phyloP scores from a whole-genome alignment of 2,329 filamentous ascomycete species.

The Ceratocystis colombiana region DNA sequence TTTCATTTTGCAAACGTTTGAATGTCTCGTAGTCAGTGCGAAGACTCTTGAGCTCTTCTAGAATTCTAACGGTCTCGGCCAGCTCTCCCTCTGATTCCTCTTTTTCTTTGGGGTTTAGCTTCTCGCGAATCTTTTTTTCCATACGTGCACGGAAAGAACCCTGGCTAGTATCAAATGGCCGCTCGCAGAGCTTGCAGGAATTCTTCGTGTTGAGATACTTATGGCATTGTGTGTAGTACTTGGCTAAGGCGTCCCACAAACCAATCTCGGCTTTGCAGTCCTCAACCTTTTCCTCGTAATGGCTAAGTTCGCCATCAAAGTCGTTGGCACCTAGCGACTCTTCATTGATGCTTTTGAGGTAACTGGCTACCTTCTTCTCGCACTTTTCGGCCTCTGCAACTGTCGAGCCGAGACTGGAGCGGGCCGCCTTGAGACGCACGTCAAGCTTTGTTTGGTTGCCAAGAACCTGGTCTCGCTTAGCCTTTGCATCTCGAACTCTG shows the following conservation, averaged over 20 bases:
- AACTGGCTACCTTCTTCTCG: constrained; percentile 46
- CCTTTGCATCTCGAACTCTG: constrained; percentile 54
- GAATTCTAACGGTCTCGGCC: constrained; percentile 40
- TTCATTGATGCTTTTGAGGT: constrained; percentile 39
- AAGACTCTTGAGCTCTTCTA: constrained; percentile 52
- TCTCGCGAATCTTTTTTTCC: constrained; percentile 54
- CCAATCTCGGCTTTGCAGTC: constrained; percentile 56
- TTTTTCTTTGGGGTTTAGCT: constrained; percentile 52
- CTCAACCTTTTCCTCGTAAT: constrained; percentile 48
- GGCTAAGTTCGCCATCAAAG: constrained; percentile 42
- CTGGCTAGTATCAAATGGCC: constrained; percentile 53
- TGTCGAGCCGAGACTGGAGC: constrained; percentile 55
- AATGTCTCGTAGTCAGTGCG: constrained; percentile 65
- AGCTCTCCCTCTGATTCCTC: constrained; percentile 52
- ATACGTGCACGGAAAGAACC: constrained; percentile 52
- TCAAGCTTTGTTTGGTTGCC: constrained; percentile 69
- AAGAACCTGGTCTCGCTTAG: constrained; percentile 57
- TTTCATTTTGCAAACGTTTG: constrained; percentile 57
- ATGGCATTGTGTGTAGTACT: constrained; percentile 62
- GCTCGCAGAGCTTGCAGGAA: constrained; percentile 65
- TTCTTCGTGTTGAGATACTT: constrained; percentile 56
- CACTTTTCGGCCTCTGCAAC: constrained; percentile 51
- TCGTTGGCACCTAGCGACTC: constrained; percentile 42
- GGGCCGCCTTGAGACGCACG: constrained; percentile 56
- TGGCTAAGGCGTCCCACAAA: constrained; percentile 56